Base-by-base conservation (phyloP, 2,329 filamentous ascomycete genomes). In the Dryadomyces quercivorus region DNA sequence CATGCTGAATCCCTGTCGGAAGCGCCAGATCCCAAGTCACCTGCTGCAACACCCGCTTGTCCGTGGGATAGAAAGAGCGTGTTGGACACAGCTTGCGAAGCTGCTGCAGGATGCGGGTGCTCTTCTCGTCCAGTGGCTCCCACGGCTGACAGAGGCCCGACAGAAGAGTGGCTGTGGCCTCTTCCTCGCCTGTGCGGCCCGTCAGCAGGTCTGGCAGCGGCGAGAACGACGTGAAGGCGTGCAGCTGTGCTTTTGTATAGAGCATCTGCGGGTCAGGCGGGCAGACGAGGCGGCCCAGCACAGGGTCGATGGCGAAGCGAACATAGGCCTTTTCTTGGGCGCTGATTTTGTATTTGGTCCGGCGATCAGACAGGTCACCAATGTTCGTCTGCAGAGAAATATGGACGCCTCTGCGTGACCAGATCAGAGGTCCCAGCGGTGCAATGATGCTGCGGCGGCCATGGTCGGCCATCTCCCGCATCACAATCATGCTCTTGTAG, bases 191-290 rank as follows among this genome's bases (percentile, higher is more conserved):
- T 0, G 80, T 85, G 0, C 73, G 70, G 0, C 71, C 66, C 0
- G 81, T 85, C 0, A 86, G 68, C 0, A 69, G 65, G 61, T 86
- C 84, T 0, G 78, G 74, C 0, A 85, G 43, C 0, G 50, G 38
- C 4, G 74, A 59, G 36, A 75, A 78, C 0, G 82, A 82, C 0
- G 83, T 86, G 5, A 74, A 65, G 0, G 82, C 82, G 60, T 87
- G 83, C 1, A 81, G 63, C 3, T 74, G 64, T 0, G 80, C 81
- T 59, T 82, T 84, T 1, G 68, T 68, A 55, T 81, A 82, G 0
- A 81, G 65, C 0, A 81, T 64, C 0, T 63, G 63, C 0, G 78
- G 77, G 47, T 85, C 82, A 0, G 77, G 67, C 0, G 81, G 70
- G 42, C 80, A 84, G 2, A 76, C 72, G 0, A 87, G 63, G 0